Base-by-base conservation (phyloP, 306 rosid genomes). In the Vigna mungo region DNA sequence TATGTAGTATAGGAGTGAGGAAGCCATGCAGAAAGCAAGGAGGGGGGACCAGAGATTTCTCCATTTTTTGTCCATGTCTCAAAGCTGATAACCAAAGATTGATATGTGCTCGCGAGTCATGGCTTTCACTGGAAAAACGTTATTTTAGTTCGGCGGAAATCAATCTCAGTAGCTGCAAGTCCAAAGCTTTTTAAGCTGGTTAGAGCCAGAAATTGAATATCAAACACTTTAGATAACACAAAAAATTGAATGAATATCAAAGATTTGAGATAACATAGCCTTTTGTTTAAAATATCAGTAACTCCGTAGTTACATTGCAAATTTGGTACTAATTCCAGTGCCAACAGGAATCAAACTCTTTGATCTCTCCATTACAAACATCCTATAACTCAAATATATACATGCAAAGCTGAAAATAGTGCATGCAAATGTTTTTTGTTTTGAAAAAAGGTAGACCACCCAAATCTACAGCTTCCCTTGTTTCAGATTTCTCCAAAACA, bases 131-230 rank as follows among this genome's bases (percentile, higher is more conserved):
- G 41, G 41, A 36, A 6, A 36, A 36, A 36, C 41, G 1, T 6
- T 36, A 1, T 36, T 36, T 36, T 36, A 36, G 41, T 36, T 36
- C 9, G 41, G 8, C 9, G 8, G 41, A 36, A 36, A 36, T 36
- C 41, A 36, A 6, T 36, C 41, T 36, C 9, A 36, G 41, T 36
- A 36, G 41, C 41, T 36, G 41, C 41, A 36, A 36, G 13, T 2
- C 12, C 46, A 41, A 64, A 48, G 53, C 53, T 67, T 67, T 43
- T 34, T 17, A 41, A n/a, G 9, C 59, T 37, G 21, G 17, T 7
- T 47, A 46, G 47, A 75, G 67, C 34, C 15, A 54, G 30, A 54
- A 66, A 77, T 41, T 53, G 36, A 34, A 54, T 36, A 12, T 41
- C 34, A 41, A 39, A 48, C 18, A 67, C 41, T 36, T 36, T 1